Evolutionary conservation across 192 early-diverging fungal genomes (phyloP).

Genomic region (Ramicandelaber brevisporus): DNA sequence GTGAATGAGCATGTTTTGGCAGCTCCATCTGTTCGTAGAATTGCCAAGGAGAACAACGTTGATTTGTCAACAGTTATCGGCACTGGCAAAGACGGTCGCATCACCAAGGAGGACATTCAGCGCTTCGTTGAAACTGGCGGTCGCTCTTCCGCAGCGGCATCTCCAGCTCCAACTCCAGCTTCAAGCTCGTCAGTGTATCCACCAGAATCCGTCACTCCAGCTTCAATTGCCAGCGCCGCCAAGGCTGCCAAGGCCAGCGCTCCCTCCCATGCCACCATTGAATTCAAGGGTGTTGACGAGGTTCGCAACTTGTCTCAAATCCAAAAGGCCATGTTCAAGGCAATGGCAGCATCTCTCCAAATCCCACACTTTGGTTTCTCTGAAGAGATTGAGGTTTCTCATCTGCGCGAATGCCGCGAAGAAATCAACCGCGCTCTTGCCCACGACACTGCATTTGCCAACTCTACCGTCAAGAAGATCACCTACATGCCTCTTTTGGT

Average conservation of each 20-base stretch:
- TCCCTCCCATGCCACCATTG: conserved; percentile 5
- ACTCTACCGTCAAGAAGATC: conserved; percentile 35
- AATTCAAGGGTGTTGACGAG: conserved; percentile 18
- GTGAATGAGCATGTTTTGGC: conserved; percentile 29
- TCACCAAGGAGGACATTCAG: conserved; percentile 83
- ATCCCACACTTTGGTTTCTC: conserved; percentile 92
- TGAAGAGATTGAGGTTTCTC: conserved; percentile 66
- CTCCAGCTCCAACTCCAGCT: too few relatives aligned
- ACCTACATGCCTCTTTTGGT: conserved; percentile 90
- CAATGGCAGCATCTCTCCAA: conserved; percentile 70
- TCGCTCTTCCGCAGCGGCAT: too few relatives aligned
- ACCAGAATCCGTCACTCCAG: neutral
- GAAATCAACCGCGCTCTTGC: conserved; percentile 37
- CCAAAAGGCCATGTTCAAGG: conserved; percentile 92
- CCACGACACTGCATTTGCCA: conserved; percentile 12
- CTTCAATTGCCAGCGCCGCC: conserved; percentile 3
- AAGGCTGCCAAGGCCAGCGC: conserved; percentile 5
- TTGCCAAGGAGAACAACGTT: conserved; percentile 55
- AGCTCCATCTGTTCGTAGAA: conserved; percentile 68
- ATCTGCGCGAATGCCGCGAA: conserved; percentile 27
- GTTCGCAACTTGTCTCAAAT: conserved; percentile 45
- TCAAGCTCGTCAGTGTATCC: neutral
- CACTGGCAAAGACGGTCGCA: conserved; percentile 57
- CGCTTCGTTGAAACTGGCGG: conserved; percentile 17
- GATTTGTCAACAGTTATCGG: conserved; percentile 48